These are phyloP conservation scores for Tuber aestivum DNA, from an alignment of 495 filamentous ascomycete species.

Conservation along the genomic window DNA sequence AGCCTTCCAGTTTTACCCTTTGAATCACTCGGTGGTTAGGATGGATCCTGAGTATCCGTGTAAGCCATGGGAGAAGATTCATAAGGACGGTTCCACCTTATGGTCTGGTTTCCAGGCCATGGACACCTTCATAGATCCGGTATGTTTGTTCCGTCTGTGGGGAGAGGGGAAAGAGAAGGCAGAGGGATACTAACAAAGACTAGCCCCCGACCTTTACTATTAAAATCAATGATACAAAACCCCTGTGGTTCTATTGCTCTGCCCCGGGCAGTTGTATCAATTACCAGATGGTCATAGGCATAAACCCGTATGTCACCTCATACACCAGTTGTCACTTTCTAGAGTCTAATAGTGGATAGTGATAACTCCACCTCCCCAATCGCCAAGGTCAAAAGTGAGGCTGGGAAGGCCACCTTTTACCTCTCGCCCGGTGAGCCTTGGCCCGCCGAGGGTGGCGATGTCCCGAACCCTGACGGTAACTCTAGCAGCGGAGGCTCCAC, in stretches of 20 bases:
- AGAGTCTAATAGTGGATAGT: constrained; percentile 11
- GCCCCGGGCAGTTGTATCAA: constrained; percentile 45
- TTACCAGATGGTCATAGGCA: constrained; percentile 47
- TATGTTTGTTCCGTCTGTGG: constrained; percentile 7
- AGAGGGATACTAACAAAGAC: constrained; percentile 7
- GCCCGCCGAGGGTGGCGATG: constrained; percentile 32
- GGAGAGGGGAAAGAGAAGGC: not conserved
- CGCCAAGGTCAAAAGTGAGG: constrained; percentile 34
- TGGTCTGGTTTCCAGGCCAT: constrained; percentile 45
- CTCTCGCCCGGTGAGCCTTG: constrained; percentile 47
- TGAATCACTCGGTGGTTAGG: constrained; percentile 50
- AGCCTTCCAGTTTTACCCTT: constrained; percentile 51
- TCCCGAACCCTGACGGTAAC: constrained; percentile 1
- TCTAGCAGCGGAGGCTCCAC: not conserved
- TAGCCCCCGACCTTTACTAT: constrained; percentile 47
- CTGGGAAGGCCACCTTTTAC: constrained; percentile 42
- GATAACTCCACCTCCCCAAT: constrained; percentile 41
- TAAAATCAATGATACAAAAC: constrained; percentile 46
- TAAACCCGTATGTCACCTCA: constrained; percentile 44
- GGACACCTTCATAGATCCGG: constrained; percentile 29
- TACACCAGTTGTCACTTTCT: not conserved
- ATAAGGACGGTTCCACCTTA: constrained; percentile 42
- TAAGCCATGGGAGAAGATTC: constrained; percentile 47
- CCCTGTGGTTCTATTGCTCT: constrained; percentile 52
- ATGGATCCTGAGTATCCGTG: constrained; percentile 49